These are phyloP conservation scores for Tricholoma matsutake DNA, from an alignment of 768 basidiomycete species.

Conservation along the genomic window DNA sequence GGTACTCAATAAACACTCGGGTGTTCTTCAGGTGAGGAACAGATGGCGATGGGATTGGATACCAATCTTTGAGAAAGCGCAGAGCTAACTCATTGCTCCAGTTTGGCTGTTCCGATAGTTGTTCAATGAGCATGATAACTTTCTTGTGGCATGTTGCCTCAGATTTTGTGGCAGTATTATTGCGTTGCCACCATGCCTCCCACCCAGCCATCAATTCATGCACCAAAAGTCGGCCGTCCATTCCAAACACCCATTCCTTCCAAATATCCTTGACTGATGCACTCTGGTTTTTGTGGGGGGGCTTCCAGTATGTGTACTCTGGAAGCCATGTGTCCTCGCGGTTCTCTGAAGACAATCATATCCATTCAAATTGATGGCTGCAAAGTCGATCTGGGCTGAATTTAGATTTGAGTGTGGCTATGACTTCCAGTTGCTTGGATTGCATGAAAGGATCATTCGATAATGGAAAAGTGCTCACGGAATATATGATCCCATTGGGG, in stretches of 20 bases:
- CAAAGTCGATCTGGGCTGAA: not conserved
- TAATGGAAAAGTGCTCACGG: no score
- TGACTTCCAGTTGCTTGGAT: no score
- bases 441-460: no score
- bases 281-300: constrained; percentile 6
- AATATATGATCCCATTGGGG: no score
- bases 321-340: constrained; percentile 24
- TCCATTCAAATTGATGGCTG: constrained; percentile 22
- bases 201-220: constrained; percentile 7
- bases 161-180: constrained; percentile 18
- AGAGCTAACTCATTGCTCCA: constrained; percentile 21
- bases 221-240: constrained; percentile 24
- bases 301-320: constrained; percentile 17
- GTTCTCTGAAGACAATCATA: constrained; percentile 8
- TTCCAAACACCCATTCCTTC: constrained; percentile 23
- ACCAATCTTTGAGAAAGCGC: constrained; percentile 19
- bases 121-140: constrained; percentile 20
- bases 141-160: constrained; percentile 20
- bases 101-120: constrained; percentile 13
- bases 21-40: constrained; percentile 8
- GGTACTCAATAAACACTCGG: constrained; percentile 10
- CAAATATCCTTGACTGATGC: constrained; percentile 23
- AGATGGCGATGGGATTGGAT: constrained; percentile 14
- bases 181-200: constrained; percentile 22
- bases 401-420: not conserved